These are phyloP conservation scores for Corymbia maculata DNA, from an alignment of 345 rosid genomes.

Conservation along the genomic window DNA sequence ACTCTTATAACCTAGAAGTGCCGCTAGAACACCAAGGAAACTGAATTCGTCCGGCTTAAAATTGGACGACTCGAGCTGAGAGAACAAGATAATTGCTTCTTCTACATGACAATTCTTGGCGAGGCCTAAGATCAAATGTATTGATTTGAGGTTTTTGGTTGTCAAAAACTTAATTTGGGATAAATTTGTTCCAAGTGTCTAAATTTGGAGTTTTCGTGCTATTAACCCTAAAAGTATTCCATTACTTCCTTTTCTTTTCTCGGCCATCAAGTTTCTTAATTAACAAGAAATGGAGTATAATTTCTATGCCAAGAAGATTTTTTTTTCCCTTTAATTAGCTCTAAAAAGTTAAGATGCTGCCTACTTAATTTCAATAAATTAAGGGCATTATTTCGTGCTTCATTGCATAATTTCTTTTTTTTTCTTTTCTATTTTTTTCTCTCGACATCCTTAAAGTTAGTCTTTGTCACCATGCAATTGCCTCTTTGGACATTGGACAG, in stretches of 20 bases:
- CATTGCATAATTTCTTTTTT: background rate
- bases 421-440: background rate
- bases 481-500: background rate
- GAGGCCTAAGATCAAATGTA: constrained; percentile 47
- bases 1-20: background rate
- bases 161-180: no score
- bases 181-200: no score
- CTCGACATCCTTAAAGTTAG: background rate
- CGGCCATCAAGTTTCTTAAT: background rate
- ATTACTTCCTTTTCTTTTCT: background rate
- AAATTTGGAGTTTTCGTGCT: background rate
- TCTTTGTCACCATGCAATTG: background rate
- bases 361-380: background rate
- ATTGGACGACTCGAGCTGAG: constrained; percentile 31
- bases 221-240: background rate
- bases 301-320: background rate
- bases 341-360: background rate
- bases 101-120: constrained; percentile 48
- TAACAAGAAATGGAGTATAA: background rate
- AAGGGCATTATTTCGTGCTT: background rate
- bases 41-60: constrained; percentile 50
- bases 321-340: background rate
- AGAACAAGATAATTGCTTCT: constrained; percentile 47
- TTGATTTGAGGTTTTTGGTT: rapidly evolving
- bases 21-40: constrained; percentile 58